These are phyloP conservation scores for Neoboletus magnificus DNA, from an alignment of 768 basidiomycete genomes.

Conservation along the genomic window DNA sequence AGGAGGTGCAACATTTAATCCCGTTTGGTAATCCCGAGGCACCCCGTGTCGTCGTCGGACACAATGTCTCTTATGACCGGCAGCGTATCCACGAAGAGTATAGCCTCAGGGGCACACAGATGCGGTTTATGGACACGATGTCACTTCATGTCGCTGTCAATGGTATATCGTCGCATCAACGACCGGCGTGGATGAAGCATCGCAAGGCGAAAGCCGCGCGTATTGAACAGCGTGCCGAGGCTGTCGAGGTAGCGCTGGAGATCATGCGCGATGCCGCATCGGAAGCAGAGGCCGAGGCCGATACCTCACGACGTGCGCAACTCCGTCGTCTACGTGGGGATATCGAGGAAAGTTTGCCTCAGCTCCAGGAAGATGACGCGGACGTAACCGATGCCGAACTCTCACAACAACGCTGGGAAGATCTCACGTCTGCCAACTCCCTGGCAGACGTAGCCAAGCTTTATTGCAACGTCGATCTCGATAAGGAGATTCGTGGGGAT, in stretches of 20 bases:
- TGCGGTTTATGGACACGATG: constrained; percentile 92
- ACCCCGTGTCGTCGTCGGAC: constrained; percentile 78
- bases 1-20: constrained; percentile 62
- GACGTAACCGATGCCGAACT: constrained; percentile 44
- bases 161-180: constrained; percentile 92
- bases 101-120: constrained; percentile 56
- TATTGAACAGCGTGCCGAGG: constrained; percentile 56
- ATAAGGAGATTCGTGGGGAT: constrained; percentile 76
- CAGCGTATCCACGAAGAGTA: constrained; percentile 85
- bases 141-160: constrained; percentile 90
- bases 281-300: constrained; percentile 37
- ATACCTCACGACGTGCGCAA: constrained; percentile 35
- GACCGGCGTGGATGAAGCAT: constrained; percentile 88
- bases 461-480: constrained; percentile 77
- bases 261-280: constrained; percentile 43
- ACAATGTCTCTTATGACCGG: constrained; percentile 94
- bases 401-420: constrained; percentile 77
- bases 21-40: constrained; percentile 57
- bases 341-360: constrained; percentile 41
- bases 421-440: constrained; percentile 87
- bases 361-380: constrained; percentile 32
- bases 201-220: constrained; percentile 64
- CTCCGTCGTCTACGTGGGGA: constrained; percentile 38
- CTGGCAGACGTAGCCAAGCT: constrained; percentile 88
- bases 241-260: constrained; percentile 57